Evolutionary conservation across 2,329 filamentous ascomycete species (phyloP).

Genomic region (Leptographium lundbergii): DNA sequence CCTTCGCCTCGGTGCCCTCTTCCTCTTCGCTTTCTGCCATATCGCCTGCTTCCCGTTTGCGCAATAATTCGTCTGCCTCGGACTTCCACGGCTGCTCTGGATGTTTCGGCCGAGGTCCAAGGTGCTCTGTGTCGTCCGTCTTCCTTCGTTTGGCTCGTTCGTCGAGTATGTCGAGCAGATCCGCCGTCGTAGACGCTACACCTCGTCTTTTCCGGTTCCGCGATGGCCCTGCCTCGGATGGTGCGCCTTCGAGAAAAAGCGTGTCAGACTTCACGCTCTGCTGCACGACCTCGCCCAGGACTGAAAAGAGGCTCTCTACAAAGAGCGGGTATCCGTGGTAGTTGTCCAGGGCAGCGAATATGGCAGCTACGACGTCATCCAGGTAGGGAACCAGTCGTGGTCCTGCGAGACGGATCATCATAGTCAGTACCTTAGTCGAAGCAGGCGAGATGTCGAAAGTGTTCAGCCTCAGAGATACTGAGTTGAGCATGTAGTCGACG

Average conservation of each 20-base stretch:
- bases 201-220: slow-evolving; percentile 7
- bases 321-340: slow-evolving; percentile 87
- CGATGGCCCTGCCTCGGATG: slow-evolving; percentile 10
- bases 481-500: slow-evolving; percentile 93
- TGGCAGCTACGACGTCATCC: slow-evolving; percentile 80
- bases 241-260: slow-evolving; percentile 31
- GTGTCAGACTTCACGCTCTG: slow-evolving; percentile 56
- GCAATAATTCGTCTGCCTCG: slow-evolving; percentile 16
- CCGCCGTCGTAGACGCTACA: not conserved
- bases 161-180: slow-evolving; percentile 5
- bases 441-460: slow-evolving; percentile 86
- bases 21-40: slow-evolving; percentile 22
- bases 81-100: slow-evolving; percentile 23
- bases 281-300: slow-evolving; percentile 70
- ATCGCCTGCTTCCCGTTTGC: slow-evolving; percentile 20
- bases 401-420: slow-evolving; percentile 88
- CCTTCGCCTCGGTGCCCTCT: slow-evolving; percentile 14
- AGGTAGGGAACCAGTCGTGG: slow-evolving; percentile 72
- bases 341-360: slow-evolving; percentile 86
- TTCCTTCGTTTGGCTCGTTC: slow-evolving; percentile 16
- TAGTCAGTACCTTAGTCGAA: slow-evolving; percentile 76
- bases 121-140: not conserved
- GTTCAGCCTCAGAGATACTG: slow-evolving; percentile 77
- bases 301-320: slow-evolving; percentile 73
- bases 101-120: slow-evolving; percentile 22